Conservation (phyloP, 768 basidiomycete genomes). For the Trichaptum fuscoviolaceum region DNA sequence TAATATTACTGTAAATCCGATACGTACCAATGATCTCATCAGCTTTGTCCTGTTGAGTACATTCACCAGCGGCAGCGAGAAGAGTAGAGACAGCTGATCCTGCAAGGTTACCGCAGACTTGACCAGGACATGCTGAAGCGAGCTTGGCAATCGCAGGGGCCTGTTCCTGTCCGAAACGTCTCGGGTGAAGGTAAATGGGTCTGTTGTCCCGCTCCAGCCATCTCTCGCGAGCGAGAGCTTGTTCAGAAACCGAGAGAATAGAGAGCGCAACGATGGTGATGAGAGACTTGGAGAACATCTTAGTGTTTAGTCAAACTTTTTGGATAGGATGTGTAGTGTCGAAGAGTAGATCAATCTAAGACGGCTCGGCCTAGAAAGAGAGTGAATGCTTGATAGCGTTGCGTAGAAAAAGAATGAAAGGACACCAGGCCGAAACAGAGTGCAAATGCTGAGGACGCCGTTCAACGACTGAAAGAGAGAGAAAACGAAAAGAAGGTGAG, state of each 20-base stretch:
- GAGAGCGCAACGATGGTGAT: constrained; percentile 18
- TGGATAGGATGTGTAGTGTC: neutral
- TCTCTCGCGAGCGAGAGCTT: constrained; percentile 31
- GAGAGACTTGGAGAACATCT: constrained; percentile 14
- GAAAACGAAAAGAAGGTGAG: constrained; percentile 21
- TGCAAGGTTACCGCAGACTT: constrained; percentile 44
- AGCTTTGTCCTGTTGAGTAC: constrained; percentile 53
- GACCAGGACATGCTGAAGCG: constrained; percentile 39
- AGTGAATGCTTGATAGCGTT: constrained; percentile 4
- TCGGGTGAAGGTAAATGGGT: constrained; percentile 43
- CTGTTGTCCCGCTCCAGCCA: constrained; percentile 45
- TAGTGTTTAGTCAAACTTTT: neutral
- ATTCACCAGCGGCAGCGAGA: constrained; percentile 46
- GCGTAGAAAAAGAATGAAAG: constrained; percentile 8
- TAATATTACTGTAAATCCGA: neutral
- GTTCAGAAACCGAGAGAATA: constrained; percentile 12
- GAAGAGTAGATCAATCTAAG: constrained; percentile 13
- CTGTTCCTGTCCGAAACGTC: constrained; percentile 49
- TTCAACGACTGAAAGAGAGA: constrained; percentile 16
- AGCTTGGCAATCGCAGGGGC: constrained; percentile 43
- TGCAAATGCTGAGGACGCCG: constrained; percentile 25
- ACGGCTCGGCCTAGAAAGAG: constrained; percentile 17
- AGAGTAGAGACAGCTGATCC: constrained; percentile 47
- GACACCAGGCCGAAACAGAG: constrained; percentile 21
- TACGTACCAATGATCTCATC: constrained; percentile 49